Evolutionary conservation across 139 green algal species (phyloP).

Genomic region (Axilococcus clingmanii): DNA sequence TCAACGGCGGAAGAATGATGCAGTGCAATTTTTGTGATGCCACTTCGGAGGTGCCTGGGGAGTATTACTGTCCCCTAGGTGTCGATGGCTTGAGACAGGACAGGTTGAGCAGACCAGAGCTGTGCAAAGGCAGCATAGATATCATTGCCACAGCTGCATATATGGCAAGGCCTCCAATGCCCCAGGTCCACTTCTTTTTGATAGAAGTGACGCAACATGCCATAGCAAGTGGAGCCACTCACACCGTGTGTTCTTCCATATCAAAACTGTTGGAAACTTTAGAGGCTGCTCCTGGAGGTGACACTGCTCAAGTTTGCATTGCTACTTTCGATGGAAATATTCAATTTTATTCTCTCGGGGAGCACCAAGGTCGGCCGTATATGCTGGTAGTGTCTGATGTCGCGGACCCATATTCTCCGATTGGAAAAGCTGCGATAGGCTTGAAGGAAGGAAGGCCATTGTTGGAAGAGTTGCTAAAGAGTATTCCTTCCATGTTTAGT

Average conservation of each 20-base stretch:
- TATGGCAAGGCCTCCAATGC: constrained; percentile 69
- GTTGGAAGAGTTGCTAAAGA: constrained; percentile 44
- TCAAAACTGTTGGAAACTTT: constrained; percentile 49
- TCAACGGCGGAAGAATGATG: constrained; percentile 50
- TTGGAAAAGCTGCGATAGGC: constrained; percentile 14
- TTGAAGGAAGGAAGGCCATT: not conserved
- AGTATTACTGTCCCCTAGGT: constrained; percentile 65
- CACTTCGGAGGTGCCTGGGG: constrained; percentile 34
- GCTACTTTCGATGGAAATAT: constrained; percentile 74
- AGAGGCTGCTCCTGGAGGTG: constrained; percentile 44
- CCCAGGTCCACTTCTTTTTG: constrained; percentile 68
- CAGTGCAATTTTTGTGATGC: constrained; percentile 70
- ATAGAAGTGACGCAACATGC: constrained; percentile 64
- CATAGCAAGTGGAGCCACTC: constrained; percentile 49
- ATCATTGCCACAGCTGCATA: constrained; percentile 56
- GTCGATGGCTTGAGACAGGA: constrained; percentile 53
- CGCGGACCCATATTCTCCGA: constrained; percentile 38
- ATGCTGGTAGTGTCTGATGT: constrained; percentile 79
- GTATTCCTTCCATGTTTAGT: constrained; percentile 57
- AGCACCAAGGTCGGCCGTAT: constrained; percentile 25
- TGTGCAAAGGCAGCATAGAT: constrained; percentile 63
- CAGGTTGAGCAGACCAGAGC: constrained; percentile 56
- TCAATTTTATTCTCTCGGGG: constrained; percentile 67
- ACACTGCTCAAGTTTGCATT: constrained; percentile 55
- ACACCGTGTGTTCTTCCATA: constrained; percentile 53